A percentile compares a stretch with the other conserved stretches of the same genome.
phyloP scores from a whole-genome alignment of 805 yeast species.

The Hermanozyma aechmeae region DNA sequence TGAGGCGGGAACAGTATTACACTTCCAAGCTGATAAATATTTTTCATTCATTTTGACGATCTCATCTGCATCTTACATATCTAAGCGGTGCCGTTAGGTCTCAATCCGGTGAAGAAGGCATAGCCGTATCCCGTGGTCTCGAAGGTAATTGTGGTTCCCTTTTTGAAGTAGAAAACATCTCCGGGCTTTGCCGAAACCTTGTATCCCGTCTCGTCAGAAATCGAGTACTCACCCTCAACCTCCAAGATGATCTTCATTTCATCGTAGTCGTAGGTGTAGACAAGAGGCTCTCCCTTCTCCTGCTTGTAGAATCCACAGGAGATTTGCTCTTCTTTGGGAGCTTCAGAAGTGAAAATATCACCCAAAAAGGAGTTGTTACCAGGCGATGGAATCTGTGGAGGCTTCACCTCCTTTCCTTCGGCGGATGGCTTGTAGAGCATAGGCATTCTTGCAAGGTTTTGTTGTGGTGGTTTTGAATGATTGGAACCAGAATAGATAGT shows the following conservation, averaged over 20 bases:
- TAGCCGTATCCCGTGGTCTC: slow-evolving; percentile 58
- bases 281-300: slow-evolving; percentile 59
- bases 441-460: slow-evolving; percentile 37
- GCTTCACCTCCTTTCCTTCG: slow-evolving; percentile 44
- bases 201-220: slow-evolving; percentile 57
- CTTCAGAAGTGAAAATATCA: slow-evolving; percentile 53
- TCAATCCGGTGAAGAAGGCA: slow-evolving; percentile 53
- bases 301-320: slow-evolving; percentile 64
- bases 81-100: slow-evolving; percentile 29
- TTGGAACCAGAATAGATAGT: no score
- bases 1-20: no score
- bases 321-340: slow-evolving; percentile 50
- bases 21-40: no score
- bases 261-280: slow-evolving; percentile 55
- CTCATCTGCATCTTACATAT: no score
- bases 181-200: slow-evolving; percentile 51
- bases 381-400: slow-evolving; percentile 53
- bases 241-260: slow-evolving; percentile 65
- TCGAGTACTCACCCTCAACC: slow-evolving; percentile 54
- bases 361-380: slow-evolving; percentile 64
- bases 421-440: slow-evolving; percentile 43
- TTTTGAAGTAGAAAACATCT: slow-evolving; percentile 57
- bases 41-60: no score
- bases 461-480: neutral
- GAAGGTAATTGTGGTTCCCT: slow-evolving; percentile 55